phyloP scores from a whole-genome alignment of 148 eudicot species.

The Fagopyrum homotropicum region DNA sequence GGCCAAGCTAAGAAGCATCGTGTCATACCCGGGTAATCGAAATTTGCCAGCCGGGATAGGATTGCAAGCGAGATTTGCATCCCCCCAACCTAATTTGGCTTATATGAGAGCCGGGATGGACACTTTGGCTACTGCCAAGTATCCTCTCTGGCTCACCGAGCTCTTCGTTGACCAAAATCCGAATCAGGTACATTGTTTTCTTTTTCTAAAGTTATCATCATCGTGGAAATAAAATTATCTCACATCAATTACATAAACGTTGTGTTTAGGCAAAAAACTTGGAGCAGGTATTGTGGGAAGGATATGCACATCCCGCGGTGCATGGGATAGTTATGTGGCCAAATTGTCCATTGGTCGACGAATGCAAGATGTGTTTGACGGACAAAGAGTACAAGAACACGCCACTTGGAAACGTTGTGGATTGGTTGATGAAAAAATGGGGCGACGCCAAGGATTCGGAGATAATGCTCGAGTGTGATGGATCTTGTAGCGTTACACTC shows the following conservation, averaged over 20 bases:
- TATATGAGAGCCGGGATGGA: constrained; percentile 62
- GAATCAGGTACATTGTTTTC: constrained; percentile 28
- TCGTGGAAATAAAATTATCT: too few species aligned
- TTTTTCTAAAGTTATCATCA: too few species aligned
- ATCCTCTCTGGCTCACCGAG: constrained; percentile 59
- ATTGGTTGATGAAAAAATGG: constrained; percentile 36
- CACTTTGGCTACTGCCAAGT: constrained; percentile 25
- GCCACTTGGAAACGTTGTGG: constrained; percentile 52
- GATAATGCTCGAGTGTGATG: constrained; percentile 22
- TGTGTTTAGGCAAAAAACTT: constrained; percentile 29
- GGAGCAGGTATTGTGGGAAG: constrained; percentile 48
- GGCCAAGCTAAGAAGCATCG: constrained; percentile 31
- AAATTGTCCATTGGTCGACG: constrained; percentile 24
- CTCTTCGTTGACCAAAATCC: constrained; percentile 39
- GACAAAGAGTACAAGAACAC: constrained; percentile 44
- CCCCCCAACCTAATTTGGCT: constrained; percentile 39
- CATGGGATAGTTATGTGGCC: constrained; percentile 59
- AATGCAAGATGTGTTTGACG: constrained; percentile 50
- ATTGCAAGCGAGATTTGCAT: constrained; percentile 36
- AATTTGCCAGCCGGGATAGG: constrained; percentile 43
- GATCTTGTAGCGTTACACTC: constrained; percentile 26
- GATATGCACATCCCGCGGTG: constrained; percentile 44
- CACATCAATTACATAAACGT: too few species aligned
- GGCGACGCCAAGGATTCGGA: constrained; percentile 18
- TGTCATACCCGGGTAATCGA: constrained; percentile 22